Base-by-base conservation (phyloP, 176 grass and related monocot species). In the Calamus simplicifolius region DNA sequence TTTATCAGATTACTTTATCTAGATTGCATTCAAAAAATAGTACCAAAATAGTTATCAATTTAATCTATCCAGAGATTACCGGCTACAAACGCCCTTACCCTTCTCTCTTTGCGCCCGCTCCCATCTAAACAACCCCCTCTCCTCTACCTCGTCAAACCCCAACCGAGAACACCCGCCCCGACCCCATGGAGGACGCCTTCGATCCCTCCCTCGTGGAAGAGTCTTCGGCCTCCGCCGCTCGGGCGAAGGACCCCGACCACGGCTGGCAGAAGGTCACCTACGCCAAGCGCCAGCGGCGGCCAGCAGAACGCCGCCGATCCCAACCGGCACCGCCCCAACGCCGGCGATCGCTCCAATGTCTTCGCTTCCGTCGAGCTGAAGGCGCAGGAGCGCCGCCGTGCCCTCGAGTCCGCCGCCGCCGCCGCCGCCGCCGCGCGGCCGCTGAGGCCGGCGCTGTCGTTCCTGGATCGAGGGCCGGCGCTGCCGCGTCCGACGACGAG, bases 251-350 rank as follows among this genome's bases (percentile, higher is more conserved):
- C 69, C 56, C 85, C 0, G 73, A 85, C 25, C 76, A 85, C 66
- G 88, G 88, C 4, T 99, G 94, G 94, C 94, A 93, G 81, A 99
- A 91, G 82, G 94, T 99, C 1, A 71, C 82, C 50, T 98, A 98
- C 59, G 68, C 81, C 6, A 93, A 92, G 70, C 87, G 88, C 69
- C 75, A 79, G 80, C 88, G 17, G 2, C 67, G 49, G 49, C 49
- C 35, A 6, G 38, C 38, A 4, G 58, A 43, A 43, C 35, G 35
- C 35, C 10, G 35, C 68, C 18, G 2, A 74, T n/a, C 29, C 68
- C 56, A 63, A 30, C 75, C 2, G 63, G 18, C 3, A 62, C 68
- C 25, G 73, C 62, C 25, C 68, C 38, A 43, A 43, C 35, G 73
- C 54, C 19, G 51, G 23, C 25, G 23, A 43, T 25, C 65, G 61